Conservation (phyloP, 257 asterid genomes). For the Eucommia ulmoides region DNA sequence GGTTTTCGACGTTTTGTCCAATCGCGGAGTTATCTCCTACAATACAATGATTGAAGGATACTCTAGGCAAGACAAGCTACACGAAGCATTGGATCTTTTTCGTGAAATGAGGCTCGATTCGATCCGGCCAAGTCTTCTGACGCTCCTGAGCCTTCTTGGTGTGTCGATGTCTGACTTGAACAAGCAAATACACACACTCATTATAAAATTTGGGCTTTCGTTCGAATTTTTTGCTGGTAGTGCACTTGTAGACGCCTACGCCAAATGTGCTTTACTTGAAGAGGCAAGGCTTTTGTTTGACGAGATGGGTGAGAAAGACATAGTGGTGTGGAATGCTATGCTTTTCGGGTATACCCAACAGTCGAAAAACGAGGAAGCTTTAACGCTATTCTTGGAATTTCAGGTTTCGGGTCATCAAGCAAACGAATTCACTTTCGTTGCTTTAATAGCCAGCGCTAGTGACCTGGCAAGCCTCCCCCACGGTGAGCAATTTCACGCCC, state of each 20-base stretch:
- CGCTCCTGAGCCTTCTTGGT: constrained; percentile 34
- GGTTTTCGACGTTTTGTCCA: constrained; percentile 12
- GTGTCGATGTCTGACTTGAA: constrained; percentile 23
- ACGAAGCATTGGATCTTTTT: constrained; percentile 24
- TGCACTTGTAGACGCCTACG: constrained; percentile 27
- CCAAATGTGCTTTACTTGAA: constrained; percentile 15
- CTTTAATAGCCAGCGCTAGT: constrained; percentile 21
- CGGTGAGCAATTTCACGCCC: constrained; percentile 34
- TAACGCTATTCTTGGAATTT: constrained; percentile 22
- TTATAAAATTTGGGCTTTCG: constrained; percentile 22
- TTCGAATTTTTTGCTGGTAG: constrained; percentile 25
- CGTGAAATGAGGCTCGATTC: constrained; percentile 22
- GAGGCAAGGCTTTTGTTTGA: constrained; percentile 28
- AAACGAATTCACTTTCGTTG: constrained; percentile 25
- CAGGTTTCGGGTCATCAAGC: constrained; percentile 12
- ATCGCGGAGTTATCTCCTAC: constrained; percentile 14
- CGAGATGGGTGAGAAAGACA: constrained; percentile 28
- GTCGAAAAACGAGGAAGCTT: constrained; percentile 25
- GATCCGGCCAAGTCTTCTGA: constrained; percentile 19
- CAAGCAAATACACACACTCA: constrained; percentile 31
- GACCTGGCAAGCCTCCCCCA: constrained; percentile 20
- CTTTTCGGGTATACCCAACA: constrained; percentile 20
- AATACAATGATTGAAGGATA: constrained; percentile 34
- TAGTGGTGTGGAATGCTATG: constrained; percentile 42
- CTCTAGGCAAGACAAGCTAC: constrained; percentile 16